Evolutionary conservation across 192 early-diverging fungal species (phyloP).

Genomic region (Paraglomus brasilianum): DNA sequence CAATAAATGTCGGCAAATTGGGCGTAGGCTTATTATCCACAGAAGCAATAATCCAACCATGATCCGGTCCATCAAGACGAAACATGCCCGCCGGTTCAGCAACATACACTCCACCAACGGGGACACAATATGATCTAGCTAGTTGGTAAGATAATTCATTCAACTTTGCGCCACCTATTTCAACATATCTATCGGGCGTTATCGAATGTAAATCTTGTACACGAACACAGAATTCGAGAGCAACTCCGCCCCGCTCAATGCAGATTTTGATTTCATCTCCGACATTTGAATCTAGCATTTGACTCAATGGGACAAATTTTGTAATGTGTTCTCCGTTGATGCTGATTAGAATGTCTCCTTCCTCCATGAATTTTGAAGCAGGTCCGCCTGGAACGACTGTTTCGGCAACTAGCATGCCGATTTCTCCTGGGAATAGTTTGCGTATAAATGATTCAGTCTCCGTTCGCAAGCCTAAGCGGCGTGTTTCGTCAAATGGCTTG

Average conservation of each 20-base stretch:
- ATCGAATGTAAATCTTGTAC: constrained; percentile 78
- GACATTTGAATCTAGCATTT: constrained; percentile 68
- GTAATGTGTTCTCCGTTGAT: constrained; percentile 73
- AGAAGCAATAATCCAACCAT: constrained; percentile 74
- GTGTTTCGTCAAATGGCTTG: constrained; percentile 75
- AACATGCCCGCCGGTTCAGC: constrained; percentile 65
- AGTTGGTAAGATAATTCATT: constrained; percentile 74
- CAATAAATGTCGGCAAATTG: constrained; percentile 74
- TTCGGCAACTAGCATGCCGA: constrained; percentile 80
- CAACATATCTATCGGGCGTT: constrained; percentile 82
- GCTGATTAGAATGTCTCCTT: constrained; percentile 72
- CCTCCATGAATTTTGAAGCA: constrained; percentile 62
- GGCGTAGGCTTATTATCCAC: constrained; percentile 74
- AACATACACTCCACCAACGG: constrained; percentile 81
- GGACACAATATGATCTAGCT: constrained; percentile 63
- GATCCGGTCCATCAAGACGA: constrained; percentile 64
- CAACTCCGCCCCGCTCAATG: constrained; percentile 74
- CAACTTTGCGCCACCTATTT: constrained; percentile 79
- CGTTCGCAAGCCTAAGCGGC: constrained; percentile 63
- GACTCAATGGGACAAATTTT: constrained; percentile 79
- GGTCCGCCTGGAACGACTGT: constrained; percentile 74
- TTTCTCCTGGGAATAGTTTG: constrained; percentile 58
- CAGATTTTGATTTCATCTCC: constrained; percentile 53
- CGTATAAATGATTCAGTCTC: constrained; percentile 65
- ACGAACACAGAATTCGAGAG: constrained; percentile 52